Evolutionary conservation across 495 filamentous ascomycete species (phyloP), one percentile per base, ranked within the genome.

Genomic region (Daldinia grandis): DNA sequence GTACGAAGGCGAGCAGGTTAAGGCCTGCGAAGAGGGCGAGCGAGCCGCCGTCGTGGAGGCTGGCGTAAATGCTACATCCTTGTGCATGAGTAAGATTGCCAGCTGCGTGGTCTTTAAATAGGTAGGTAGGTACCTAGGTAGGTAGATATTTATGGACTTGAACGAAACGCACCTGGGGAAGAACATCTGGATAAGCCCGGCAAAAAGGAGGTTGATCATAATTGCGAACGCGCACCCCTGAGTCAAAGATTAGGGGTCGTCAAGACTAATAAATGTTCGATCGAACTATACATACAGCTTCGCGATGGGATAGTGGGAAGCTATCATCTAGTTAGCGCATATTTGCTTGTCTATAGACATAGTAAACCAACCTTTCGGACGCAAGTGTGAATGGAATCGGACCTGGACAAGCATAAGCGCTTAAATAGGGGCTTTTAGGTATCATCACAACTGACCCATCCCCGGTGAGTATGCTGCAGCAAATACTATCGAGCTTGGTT

Each of bases 141-240:
- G 15, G 9, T 14, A 9, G 31, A 10, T 42, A n/a, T 28, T 37
- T 7, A 15, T 49, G 28, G 58, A 25, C 30, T 33, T 8, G 56
- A 44, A 72, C 63, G 57, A 64, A 55, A 53, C 56, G 31, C 49
- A 21, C 15, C 59, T 14, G 1, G 79, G 80, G 54, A 75, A 81
- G 28, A 78, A 75, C 54, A 80, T 75, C 6, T 79, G 78, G 19
- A 82, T 74, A 8, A 81, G 72, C 1, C 79, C 79, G 8, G 73
- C 73, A 33, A 79, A 79, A 50, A 67, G 65, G 5, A 78, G 76
- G 49, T 78, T 80, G 50, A 67, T 68, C 0, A 78, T 71, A 58
- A 79, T 79, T 19, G 70, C 76, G 58, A 79, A 81, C 24, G 78
- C 74, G 25, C 70, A 67, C 0, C 76, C 77, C 76, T 78, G 15